These are phyloP conservation scores for Chalciporus piperatus DNA, from an alignment of 768 basidiomycete species.

Conservation along the genomic window DNA sequence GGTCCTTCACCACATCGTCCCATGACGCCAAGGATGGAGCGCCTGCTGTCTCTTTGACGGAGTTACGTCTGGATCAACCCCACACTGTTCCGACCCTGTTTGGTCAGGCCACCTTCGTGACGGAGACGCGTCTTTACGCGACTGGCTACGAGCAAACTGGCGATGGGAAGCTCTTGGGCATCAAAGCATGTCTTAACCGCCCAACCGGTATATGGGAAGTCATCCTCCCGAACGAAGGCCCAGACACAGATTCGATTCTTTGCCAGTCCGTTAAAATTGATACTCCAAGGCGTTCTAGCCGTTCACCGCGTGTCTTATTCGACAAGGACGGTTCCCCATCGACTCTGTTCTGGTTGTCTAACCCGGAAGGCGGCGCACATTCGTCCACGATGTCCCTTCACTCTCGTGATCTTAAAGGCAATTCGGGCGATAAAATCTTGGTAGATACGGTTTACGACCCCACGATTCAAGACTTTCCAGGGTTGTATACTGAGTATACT, in stretches of 20 bases:
- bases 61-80: slow-evolving; percentile 12
- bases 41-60: slow-evolving; percentile 8
- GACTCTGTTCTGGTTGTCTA: slow-evolving; percentile 52
- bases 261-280: slow-evolving; percentile 36
- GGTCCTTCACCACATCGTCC: slow-evolving; percentile 25
- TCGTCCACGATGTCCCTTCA: slow-evolving; percentile 53
- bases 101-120: slow-evolving; percentile 55
- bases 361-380: slow-evolving; percentile 56
- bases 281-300: slow-evolving; percentile 43
- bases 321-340: slow-evolving; percentile 19
- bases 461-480: slow-evolving; percentile 48
- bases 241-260: slow-evolving; percentile 9
- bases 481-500: slow-evolving; percentile 54
- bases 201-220: slow-evolving; percentile 57
- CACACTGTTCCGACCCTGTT: slow-evolving; percentile 35
- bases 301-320: slow-evolving; percentile 54
- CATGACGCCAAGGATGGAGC: slow-evolving; percentile 2
- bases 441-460: slow-evolving; percentile 44
- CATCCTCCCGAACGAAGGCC: slow-evolving; percentile 17
- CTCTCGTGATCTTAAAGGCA: slow-evolving; percentile 34
- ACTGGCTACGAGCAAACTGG: slow-evolving; percentile 59
- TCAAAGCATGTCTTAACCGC: slow-evolving; percentile 60
- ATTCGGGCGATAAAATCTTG: slow-evolving; percentile 23
- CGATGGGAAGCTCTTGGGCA: slow-evolving; percentile 58
- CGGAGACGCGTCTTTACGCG: slow-evolving; percentile 44